Base-by-base conservation (phyloP, 768 basidiomycete species). In the Gautieria morchelliformis region DNA sequence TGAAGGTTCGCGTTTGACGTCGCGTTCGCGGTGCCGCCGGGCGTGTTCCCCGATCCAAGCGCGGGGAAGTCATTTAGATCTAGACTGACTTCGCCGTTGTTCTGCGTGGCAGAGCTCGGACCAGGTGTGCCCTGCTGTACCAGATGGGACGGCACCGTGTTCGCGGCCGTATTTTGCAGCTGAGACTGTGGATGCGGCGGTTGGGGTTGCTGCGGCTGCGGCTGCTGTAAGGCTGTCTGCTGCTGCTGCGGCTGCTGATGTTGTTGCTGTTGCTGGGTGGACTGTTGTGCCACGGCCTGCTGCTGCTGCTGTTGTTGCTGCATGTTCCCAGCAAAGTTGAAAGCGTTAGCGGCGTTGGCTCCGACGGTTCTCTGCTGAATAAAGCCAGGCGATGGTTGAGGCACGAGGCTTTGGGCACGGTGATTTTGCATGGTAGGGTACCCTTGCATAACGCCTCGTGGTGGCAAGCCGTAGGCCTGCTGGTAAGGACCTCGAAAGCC, bases 51-150 rank as follows among this genome's bases (percentile, higher is more conserved):
- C 41, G 78, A 74, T 33, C 89, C 89, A 19, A 92, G 79, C 14
- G 87, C 89, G n/a, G 89, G 89, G 63, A 91, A 90, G 70, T 90
- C 89, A 65, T 88, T 89, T 33, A 83, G 88, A 74, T 91, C 89
- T 40, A 90, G 80, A 19, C 84, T 85, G 58, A 87, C 83, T 66
- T 90, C 89, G 68, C 79, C 84, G 35, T 46, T 42, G 41, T 24
- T 30, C 49, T 81, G 82, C 48, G 82, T 79, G 39, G 83, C 78
- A 56, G 71, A 76, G 44, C 76, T 74, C 57, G 70, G 59, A 64
- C 68, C 65, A 59, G 71, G 53, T 72, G 75, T 65, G 68, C 76
- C 64, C 24, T 78, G 65, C 70, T 78, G 79, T 35, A 73, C 62
- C 27, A 85, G 71, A 67, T 85, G 82, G 20, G 80, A 79, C 20